These are phyloP conservation scores for Nakaseomyces glabratus DNA, from an alignment of 1,139 yeast species.

Conservation along the genomic window DNA sequence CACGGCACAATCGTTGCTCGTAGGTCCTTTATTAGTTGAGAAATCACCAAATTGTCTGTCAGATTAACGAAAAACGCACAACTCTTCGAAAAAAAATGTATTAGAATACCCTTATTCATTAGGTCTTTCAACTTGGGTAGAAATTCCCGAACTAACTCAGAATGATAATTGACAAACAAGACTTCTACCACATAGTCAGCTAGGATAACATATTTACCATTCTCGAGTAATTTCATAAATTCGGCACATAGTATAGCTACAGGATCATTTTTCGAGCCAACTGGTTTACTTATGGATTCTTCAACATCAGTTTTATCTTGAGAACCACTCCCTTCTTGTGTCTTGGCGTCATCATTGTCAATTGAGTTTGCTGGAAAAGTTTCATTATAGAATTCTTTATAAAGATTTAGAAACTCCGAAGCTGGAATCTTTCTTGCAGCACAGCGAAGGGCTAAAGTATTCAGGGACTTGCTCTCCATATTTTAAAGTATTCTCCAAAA, in stretches of 20 bases:
- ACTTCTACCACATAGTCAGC: conserved; percentile 28
- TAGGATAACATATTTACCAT: conserved; percentile 18
- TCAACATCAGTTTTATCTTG: conserved; percentile 9
- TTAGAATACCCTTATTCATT: conserved; percentile 14
- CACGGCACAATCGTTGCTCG: conserved; percentile 21
- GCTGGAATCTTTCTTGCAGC: conserved; percentile 24
- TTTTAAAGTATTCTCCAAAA: too few relatives aligned
- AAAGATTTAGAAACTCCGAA: conserved; percentile 25
- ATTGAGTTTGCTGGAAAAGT: conserved; percentile 16
- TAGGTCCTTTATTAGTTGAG: conserved; percentile 24
- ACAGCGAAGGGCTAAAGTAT: conserved; percentile 23
- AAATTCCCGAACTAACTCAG: conserved; percentile 20
- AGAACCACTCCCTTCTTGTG: too few relatives aligned
- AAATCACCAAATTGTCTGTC: conserved; percentile 24
- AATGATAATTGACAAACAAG: conserved; percentile 26
- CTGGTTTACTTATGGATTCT: too few relatives aligned
- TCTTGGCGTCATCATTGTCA: conserved; percentile 18
- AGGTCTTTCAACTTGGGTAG: conserved; percentile 22
- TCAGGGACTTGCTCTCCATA: conserved; percentile 20
- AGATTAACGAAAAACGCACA: conserved; percentile 22
- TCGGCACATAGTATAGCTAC: conserved; percentile 14
- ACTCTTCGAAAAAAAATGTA: conserved; percentile 25
- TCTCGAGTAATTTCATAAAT: conserved; percentile 19
- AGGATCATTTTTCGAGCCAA: not conserved
- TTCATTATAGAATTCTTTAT: conserved; percentile 29